Evolutionary conservation across 108 stramenopile genomes (phyloP), one percentile per base, ranked within the genome.

Genomic region (Cyclotella baltica): DNA sequence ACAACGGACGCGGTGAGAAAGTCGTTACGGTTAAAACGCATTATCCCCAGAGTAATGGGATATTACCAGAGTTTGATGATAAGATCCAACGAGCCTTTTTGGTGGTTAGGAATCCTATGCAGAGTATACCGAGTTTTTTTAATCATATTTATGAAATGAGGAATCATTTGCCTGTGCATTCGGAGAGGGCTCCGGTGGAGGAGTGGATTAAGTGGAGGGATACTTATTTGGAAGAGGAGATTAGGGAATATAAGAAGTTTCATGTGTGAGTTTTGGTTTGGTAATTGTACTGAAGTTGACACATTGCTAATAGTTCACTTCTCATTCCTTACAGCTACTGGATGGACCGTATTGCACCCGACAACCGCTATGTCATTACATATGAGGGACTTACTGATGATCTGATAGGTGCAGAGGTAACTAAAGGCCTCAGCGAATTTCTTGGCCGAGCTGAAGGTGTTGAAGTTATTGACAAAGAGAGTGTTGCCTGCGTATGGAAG

Each of bases 131-230:
- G 4, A 73, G 76, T 33, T 84, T 78, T 50, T 81, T 81, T 15
- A 87, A 85, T 73, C 83, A 82, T 62, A 77, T 84, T 59, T 84
- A 84, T 61, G 86, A 87, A 43, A 81, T 75, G 78, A 68, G 80
- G 35, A 81, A 87, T 73, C 72, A 78, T 70, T 55, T 87, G 48
- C 69, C 73, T 22, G 76, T 76, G 5, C 86, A 87, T 82, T 84
- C 83, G 19, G 75, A 81, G 36, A 70, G 83, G 31, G 86, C 83
- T 47, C 86, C 86, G 35, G 25, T 82, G 18, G 80, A 78, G 56
- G 86, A 81, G 48, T 87, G 86, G 86, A 69, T 78, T 25, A 85
- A 84, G 80, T 87, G 86, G 86, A 66, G 86, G 27, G 63, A 87
- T 61, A 68, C 70, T 28, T 73, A 81, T 38, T 63, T 87, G 36